Base-by-base conservation (phyloP, 345 rosid species). In the Sapria himalayana region DNA sequence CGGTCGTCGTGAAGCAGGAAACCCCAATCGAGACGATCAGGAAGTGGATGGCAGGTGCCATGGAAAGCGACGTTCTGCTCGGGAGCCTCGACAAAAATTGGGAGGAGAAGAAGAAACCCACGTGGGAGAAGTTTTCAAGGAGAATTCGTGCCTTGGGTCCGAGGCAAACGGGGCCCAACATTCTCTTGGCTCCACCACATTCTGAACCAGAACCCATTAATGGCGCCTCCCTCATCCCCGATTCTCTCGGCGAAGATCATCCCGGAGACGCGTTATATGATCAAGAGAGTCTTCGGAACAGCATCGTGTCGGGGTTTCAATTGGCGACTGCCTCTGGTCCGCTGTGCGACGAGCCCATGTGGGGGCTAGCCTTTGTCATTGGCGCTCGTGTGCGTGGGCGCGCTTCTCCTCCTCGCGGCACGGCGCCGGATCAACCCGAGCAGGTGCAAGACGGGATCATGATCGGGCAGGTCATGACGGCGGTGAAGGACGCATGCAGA, bases 121-220 rank as follows among this genome's bases (percentile, higher is more conserved):
- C 74, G 57, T 78, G 94, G 94, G 60, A 62, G 16, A 69, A 78
- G 36, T 22, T 78, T 58, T 67, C 81, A 31, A 61, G 34, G 60
- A 73, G 76, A 56, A 81, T 81, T 11, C 81, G 98, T 94, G 84
- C 94, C 21, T 72, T 89, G 45, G 98, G 93, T 52, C 94, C 98
- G 23, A 64, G 85, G 52, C 93, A 82, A 35, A 67, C 70, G 42
- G 98, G 94, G 45, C 91, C 98, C 12, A 78, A 89, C 57, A 70
- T 89, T 38, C 82, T 89, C 50, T 82, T 89, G 41, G 62, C 71
- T 47, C 85, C 93, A 13, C 85, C 93, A 13, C 78, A 78, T 56
- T 46, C 58, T 15, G 60, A 62, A 57, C 55, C 54, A 47, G 57
- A 29, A 14, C 14, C 16, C 3, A 49, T 46, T 17, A 72, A 64